A percentile compares a stretch with the other conserved stretches of the same genome.
Evolutionary conservation across 1,139 yeast species (phyloP).

Genomic region (Taphrina confusa): DNA sequence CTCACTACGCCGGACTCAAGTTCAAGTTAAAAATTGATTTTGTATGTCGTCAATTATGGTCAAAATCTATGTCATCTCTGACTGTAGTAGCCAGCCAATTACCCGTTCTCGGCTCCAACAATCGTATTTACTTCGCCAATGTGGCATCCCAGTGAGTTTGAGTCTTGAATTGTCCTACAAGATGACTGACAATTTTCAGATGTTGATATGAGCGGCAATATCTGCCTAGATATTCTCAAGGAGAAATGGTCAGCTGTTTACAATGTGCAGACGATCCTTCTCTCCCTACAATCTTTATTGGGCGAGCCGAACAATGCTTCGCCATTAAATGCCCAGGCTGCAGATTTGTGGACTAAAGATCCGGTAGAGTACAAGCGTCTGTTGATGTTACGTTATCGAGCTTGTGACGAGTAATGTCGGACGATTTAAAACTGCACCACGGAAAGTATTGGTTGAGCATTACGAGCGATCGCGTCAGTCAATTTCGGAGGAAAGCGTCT

Average conservation of each 20-base stretch:
- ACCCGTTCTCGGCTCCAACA: slow-evolving; percentile 64
- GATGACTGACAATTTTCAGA: slow-evolving; percentile 27
- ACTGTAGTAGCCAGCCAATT: slow-evolving; percentile 57
- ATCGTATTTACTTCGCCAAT: slow-evolving; percentile 64
- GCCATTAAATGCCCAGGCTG: slow-evolving; percentile 54
- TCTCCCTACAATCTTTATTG: slow-evolving; percentile 60
- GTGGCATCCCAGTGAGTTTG: slow-evolving; percentile 62
- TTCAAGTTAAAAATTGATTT: slow-evolving; percentile 22
- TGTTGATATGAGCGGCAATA: slow-evolving; percentile 39
- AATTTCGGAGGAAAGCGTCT: too few relatives aligned
- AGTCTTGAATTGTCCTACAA: slow-evolving; percentile 59
- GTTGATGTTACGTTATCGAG: slow-evolving; percentile 52
- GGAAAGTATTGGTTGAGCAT: too few relatives aligned
- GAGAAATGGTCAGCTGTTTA: slow-evolving; percentile 74
- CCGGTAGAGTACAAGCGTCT: slow-evolving; percentile 53
- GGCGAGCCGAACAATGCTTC: slow-evolving; percentile 59
- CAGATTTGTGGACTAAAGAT: slow-evolving; percentile 38
- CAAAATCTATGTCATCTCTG: background rate
- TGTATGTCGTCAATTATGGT: background rate
- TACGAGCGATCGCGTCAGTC: too few relatives aligned
- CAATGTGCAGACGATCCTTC: slow-evolving; percentile 61
- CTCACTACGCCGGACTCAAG: slow-evolving; percentile 43
- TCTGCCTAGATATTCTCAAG: slow-evolving; percentile 50
- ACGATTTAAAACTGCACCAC: too few relatives aligned
- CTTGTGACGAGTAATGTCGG: slow-evolving; percentile 46